A percentile compares a stretch with the other conserved stretches of the same genome.
Evolutionary conservation across 371 early-diverging fungal species (phyloP).

Genomic region (Astathelohania contejeani): DNA sequence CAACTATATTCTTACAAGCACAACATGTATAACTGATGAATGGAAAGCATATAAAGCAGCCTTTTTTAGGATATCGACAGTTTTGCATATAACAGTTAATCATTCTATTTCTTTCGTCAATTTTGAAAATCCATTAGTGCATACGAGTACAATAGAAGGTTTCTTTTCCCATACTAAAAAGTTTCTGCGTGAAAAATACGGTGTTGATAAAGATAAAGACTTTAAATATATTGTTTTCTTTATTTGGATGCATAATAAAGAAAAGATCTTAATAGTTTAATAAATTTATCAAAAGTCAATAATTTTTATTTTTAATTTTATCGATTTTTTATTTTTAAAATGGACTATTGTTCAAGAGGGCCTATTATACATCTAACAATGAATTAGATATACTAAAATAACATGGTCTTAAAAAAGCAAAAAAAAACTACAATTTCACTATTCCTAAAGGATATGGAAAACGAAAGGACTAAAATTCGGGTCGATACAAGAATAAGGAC

Average conservation of each 20-base stretch:
- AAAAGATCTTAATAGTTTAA: not conserved
- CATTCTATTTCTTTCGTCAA: slow-evolving; percentile 2
- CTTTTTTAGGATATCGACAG: not conserved
- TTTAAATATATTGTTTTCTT: not conserved
- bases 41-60: not conserved
- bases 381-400: too few relatives aligned
- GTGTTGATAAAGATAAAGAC: not conserved
- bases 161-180: slow-evolving; percentile 2
- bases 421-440: too few relatives aligned
- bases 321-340: slow-evolving; percentile 1
- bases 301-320: not conserved
- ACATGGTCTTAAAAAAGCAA: too few relatives aligned
- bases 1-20: not conserved
- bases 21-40: not conserved
- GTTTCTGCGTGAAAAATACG: not conserved
- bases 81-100: not conserved
- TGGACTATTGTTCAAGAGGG: not conserved
- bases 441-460: too few relatives aligned
- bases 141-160: slow-evolving; percentile 1
- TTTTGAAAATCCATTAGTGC: not conserved
- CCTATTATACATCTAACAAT: too few relatives aligned
- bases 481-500: too few relatives aligned
- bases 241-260: slow-evolving; percentile 3
- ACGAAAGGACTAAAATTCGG: too few relatives aligned
- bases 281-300: too few relatives aligned